These are phyloP conservation scores for Pichia phayaonensis DNA, from an alignment of 805 yeast genomes.

Conservation along the genomic window DNA sequence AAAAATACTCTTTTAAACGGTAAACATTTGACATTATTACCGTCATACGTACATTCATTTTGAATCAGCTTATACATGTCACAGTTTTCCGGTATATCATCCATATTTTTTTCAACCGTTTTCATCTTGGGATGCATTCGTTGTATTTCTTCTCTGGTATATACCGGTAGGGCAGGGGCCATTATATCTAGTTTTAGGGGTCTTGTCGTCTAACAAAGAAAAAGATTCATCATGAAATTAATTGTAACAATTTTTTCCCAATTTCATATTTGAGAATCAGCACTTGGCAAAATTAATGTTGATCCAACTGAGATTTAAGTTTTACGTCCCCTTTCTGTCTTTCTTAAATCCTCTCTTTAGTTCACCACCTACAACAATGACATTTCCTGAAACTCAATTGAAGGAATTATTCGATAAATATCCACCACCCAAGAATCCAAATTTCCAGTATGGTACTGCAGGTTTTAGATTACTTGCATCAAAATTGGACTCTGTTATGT, in stretches of 20 bases:
- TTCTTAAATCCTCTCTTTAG: no score
- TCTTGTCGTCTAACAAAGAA: background rate
- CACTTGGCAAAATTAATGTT: background rate
- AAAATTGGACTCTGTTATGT: conserved; percentile 71
- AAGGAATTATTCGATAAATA: conserved; percentile 21
- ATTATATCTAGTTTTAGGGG: conserved; percentile 16
- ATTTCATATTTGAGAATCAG: background rate
- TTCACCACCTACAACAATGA: conserved; percentile 1
- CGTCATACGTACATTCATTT: conserved; percentile 40
- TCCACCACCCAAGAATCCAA: conserved; percentile 37
- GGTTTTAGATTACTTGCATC: conserved; percentile 80
- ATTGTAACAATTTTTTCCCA: background rate
- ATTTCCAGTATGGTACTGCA: conserved; percentile 86
- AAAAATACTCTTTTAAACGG: conserved; percentile 43
- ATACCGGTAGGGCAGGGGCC: conserved; percentile 47
- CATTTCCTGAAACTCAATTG: conserved; percentile 9
- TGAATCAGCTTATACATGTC: conserved; percentile 35
- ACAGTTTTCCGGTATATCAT: conserved; percentile 17
- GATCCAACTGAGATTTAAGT: no score
- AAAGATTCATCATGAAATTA: background rate
- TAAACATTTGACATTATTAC: conserved; percentile 34
- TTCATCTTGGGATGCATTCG: conserved; percentile 18
- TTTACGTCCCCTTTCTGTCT: background rate
- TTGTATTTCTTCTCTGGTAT: conserved; percentile 31
- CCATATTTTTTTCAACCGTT: conserved; percentile 4